Base-by-base conservation (phyloP, 192 early-diverging fungal species). In the Nowakowskiella sp. region DNA sequence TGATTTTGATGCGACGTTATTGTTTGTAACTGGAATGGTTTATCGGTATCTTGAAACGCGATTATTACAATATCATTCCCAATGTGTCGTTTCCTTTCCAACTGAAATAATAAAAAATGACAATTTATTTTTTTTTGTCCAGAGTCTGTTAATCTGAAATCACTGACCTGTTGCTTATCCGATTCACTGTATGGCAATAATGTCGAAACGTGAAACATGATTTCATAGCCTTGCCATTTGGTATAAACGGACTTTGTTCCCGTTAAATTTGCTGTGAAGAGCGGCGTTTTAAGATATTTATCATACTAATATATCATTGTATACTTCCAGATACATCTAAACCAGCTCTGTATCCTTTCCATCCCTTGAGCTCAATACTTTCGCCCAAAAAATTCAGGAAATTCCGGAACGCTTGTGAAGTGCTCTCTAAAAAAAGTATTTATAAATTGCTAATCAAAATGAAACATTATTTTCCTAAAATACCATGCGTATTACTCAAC, bases 191-290 rank as follows among this genome's bases (percentile, higher is more conserved):
- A 85, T 2, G 88, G 88, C 26, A 90, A 65, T 16, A 88, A 51
- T 0, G 88, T 81, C 6, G 85, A 71, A 0, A 90, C 83, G 55
- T 90, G 88, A 61, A 83, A 90, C 68, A 86, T 84, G 49, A 90
- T 69, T 48, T 75, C 71, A 53, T 83, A 84, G 19, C 82, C 82
- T 46, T 84, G 77, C 85, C 85, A 87, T 47, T 72, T 82, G 29
- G 81, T 82, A 55, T 76, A 80, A 47, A 85, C 80, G 0, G 79
- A 79, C 48, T 86, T 72, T 6, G 72, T 76, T 0, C 85, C 88
- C 5, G 81, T 77, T 42, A 85, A 75, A 58, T 82, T 84, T 49
- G 60, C 74, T 84, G 67, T 8, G 43, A 26, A 2, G 26, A 24
- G 47, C 22, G 47, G 10, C 10, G 45, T 13, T 5, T 32, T 26